Evolutionary conservation across 2,329 filamentous ascomycete species (phyloP).

Genomic region (Alternaria sp.): DNA sequence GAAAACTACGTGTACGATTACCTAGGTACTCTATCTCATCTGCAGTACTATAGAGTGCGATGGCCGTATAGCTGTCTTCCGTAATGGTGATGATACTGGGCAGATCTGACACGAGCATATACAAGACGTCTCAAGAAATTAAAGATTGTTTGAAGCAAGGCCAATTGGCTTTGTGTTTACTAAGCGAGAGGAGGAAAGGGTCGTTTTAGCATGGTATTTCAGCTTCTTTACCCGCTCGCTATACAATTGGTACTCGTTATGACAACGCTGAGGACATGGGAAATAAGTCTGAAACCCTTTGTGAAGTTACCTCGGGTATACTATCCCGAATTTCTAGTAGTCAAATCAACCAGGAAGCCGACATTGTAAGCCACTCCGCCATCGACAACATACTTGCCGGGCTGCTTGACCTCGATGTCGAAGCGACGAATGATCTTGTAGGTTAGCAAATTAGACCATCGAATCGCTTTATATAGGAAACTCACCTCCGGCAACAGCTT

Average conservation of each 20-base stretch:
- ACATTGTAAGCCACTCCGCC: constrained; percentile 46
- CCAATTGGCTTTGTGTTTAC: constrained; percentile 6
- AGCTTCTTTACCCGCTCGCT: constrained; percentile 19
- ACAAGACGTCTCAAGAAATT: constrained; percentile 25
- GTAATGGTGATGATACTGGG: constrained; percentile 10
- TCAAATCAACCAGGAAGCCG: constrained; percentile 30
- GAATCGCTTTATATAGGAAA: background rate
- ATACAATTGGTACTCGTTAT: background rate
- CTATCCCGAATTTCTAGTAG: constrained; percentile 7
- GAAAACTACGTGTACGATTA: background rate
- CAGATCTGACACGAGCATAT: constrained; percentile 6
- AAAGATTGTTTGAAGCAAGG: constrained; percentile 15
- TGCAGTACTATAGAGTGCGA: constrained; percentile 14
- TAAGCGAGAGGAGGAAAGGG: constrained; percentile 5
- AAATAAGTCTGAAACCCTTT: background rate
- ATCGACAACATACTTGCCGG: constrained; percentile 39
- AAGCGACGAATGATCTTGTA: constrained; percentile 40
- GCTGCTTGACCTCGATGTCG: constrained; percentile 36
- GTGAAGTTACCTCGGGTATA: background rate
- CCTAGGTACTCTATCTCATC: no score
- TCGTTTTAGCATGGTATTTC: constrained; percentile 8
- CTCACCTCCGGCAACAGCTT: constrained; percentile 49
- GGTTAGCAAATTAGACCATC: background rate
- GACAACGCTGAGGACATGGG: background rate
- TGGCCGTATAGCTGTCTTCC: constrained; percentile 10